phyloP scores from a whole-genome alignment of 306 rosid genomes.

The Ormosia semicastrata region DNA sequence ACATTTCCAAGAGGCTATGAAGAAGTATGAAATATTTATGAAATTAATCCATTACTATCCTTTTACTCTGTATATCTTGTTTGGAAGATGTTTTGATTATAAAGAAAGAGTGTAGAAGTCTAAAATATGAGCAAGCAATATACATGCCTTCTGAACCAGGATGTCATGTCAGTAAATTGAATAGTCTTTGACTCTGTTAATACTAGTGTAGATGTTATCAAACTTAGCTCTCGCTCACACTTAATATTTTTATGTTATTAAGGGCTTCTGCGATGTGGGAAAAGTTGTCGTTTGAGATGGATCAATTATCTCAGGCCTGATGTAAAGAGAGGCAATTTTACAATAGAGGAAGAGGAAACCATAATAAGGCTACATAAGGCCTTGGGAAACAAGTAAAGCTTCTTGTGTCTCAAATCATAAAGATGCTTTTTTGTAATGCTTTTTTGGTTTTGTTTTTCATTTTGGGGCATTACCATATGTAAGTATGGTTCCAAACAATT shows the following conservation, averaged over 20 bases:
- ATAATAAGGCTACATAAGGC: conserved; percentile 58
- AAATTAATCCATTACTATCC: no score
- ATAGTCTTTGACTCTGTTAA: not conserved
- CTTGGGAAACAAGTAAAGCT: conserved; percentile 75
- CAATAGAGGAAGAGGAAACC: conserved; percentile 66
- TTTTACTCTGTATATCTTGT: no score
- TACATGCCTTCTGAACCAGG: conserved; percentile 11
- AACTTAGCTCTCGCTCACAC: not conserved
- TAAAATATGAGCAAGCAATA: not conserved
- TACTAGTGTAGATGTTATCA: not conserved
- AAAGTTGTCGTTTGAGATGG: conserved; percentile 98
- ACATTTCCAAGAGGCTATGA: no score
- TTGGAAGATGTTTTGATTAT: not conserved
- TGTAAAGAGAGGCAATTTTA: conserved; percentile 82
- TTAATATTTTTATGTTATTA: not conserved
- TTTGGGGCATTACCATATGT: not conserved
- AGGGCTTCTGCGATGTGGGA: conserved; percentile 87
- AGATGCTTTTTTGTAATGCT: not conserved
- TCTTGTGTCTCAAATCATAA: not conserved
- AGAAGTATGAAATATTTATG: no score
- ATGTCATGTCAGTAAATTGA: not conserved
- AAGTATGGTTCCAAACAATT: not conserved
- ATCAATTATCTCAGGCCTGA: conserved; percentile 95
- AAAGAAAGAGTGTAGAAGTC: not conserved
- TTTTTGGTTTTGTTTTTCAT: not conserved